phyloP scores from a whole-genome alignment of 2,329 filamentous ascomycete genomes.

The Fusarium nisikadoi region DNA sequence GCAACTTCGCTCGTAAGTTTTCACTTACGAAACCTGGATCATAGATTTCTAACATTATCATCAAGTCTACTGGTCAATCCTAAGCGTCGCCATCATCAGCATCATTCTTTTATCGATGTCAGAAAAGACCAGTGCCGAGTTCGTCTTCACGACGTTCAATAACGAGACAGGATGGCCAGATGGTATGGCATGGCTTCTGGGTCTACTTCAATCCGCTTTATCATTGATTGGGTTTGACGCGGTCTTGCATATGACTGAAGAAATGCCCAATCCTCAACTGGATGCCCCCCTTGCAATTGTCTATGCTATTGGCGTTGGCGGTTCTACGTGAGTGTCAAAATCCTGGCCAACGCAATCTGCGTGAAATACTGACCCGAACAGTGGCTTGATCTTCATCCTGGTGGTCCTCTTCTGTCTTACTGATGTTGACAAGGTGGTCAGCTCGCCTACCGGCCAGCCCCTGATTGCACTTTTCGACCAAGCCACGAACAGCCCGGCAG shows the following conservation, averaged over 20 bases:
- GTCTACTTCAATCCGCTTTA: not conserved
- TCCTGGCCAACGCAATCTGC: accelerated
- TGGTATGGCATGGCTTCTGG: not conserved
- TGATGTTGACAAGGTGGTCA: not conserved
- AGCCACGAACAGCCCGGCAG: not conserved
- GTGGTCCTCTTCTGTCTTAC: not conserved
- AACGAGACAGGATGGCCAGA: not conserved
- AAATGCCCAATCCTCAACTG: not conserved
- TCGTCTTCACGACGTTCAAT: not conserved
- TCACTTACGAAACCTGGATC: accelerated
- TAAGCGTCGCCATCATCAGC: not conserved
- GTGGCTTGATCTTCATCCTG: not conserved
- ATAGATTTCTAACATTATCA: not conserved
- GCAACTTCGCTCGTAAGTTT: not conserved
- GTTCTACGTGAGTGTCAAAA: not conserved
- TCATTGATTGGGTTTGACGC: not conserved
- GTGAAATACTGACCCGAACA: not conserved
- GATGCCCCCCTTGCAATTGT: not conserved
- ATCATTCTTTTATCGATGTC: not conserved
- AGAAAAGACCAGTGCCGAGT: not conserved
- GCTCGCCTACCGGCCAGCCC: not conserved
- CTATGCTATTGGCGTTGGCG: not conserved
- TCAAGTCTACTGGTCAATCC: not conserved
- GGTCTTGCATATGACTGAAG: not conserved
- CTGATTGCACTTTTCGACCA: not conserved